Evolutionary conservation across 345 rosid genomes (phyloP), one percentile per base, ranked within the genome.

Genomic region (Bruguiera gymnorhiza): DNA sequence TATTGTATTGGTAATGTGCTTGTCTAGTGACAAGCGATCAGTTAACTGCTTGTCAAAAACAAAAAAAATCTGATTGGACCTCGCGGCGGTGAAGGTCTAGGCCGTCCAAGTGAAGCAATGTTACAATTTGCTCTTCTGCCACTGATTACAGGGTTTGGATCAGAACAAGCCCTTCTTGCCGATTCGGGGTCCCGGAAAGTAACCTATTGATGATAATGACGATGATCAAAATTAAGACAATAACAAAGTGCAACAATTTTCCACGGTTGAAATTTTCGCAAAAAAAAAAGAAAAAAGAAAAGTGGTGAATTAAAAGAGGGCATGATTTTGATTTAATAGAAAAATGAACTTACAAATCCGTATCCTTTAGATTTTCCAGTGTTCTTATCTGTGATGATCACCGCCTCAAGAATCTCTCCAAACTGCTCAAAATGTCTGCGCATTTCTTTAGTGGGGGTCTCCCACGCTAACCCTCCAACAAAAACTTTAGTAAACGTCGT

Each of bases 341-440:
- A 15, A 53, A 48, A 29, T 23, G 5, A 2, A 73, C 96, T 83
- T 83, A 93, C 98, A 72, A 93, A 93, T 63, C 98, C 97, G 43
- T 93, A 91, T 72, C 98, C 98, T 81, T 93, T 93, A 53, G 98
- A 93, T 80, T 93, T 93, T 13, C 87, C 96, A 6, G 98, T 87
- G 70, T 74, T 82, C 77, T 88, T 91, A 57, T 93, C 98, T 15
- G 80, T 74, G 70, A 93, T 93, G 71, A 93, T 86, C 75, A 91
- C 98, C 50, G 98, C 97, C 83, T 93, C 98, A 39, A 93, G 96
- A 85, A 91, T 93, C 64, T 93, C 96, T 6, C 98, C 98, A 58
- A 93, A 93, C 79, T 85, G 96, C 67, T 91, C 90, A 54, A 93
- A 93, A 80, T 91, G 86, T 60, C 79, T 79, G 21, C 87, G 89